phyloP scores from a whole-genome alignment of 306 rosid species.

The Castanospermum australe region DNA sequence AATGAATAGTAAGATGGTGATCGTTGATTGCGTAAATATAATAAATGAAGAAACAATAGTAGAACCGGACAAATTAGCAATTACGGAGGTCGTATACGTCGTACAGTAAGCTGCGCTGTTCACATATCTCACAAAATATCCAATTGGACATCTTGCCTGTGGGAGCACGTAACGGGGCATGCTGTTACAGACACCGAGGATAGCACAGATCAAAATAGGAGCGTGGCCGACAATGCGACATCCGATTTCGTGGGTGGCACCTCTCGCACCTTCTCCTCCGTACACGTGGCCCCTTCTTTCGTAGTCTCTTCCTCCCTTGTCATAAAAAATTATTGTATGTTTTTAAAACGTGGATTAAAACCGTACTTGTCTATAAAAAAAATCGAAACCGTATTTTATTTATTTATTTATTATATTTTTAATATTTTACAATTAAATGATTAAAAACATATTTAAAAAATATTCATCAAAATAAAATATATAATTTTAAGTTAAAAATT shows the following conservation, averaged over 20 bases:
- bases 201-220: neutral
- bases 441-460: no score
- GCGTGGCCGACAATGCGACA: slow-evolving; percentile 59
- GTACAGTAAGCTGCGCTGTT: slow-evolving; percentile 6
- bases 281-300: slow-evolving; percentile 38
- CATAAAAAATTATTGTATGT: no score
- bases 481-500: no score
- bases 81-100: slow-evolving; percentile 16
- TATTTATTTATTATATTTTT: no score
- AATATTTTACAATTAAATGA: no score
- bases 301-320: slow-evolving; percentile 30
- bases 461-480: no score
- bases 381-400: no score
- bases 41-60: no score
- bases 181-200: neutral
- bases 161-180: slow-evolving; percentile 38
- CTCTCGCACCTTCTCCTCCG: slow-evolving; percentile 15
- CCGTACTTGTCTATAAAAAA: no score
- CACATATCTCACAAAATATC: neutral
- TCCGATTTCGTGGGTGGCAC: slow-evolving; percentile 25
- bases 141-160: neutral
- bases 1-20: no score
- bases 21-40: no score
- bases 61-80: neutral
- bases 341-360: no score